A percentile compares a stretch with the other conserved stretches of the same genome.
phyloP scores from a whole-genome alignment of 2,329 filamentous ascomycete genomes.

The Fusarium algeriense region DNA sequence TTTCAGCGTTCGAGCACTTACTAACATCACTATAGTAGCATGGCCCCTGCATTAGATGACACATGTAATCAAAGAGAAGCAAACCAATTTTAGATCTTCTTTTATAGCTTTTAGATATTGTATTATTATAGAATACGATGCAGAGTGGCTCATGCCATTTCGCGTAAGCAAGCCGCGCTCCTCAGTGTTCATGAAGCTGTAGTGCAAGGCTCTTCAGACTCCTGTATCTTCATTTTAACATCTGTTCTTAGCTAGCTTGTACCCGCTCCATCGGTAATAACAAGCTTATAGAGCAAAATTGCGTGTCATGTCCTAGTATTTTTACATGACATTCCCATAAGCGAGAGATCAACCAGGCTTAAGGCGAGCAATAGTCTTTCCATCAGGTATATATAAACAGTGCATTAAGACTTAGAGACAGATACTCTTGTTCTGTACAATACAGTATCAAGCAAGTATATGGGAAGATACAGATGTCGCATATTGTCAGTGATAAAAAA shows the following conservation, averaged over 20 bases:
- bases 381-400: too few relatives aligned
- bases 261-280: not conserved
- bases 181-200: too few relatives aligned
- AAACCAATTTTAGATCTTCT: not conserved
- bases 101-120: not conserved
- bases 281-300: not conserved
- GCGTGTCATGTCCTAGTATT: rapidly evolving
- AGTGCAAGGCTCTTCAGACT: not conserved
- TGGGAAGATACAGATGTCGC: too few relatives aligned
- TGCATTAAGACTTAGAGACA: too few relatives aligned
- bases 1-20: not conserved
- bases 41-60: not conserved
- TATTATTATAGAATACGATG: not conserved
- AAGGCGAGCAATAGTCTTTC: too few relatives aligned
- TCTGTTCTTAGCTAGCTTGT: too few relatives aligned
- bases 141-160: not conserved
- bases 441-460: too few relatives aligned
- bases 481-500: too few relatives aligned
- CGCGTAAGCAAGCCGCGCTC: not conserved
- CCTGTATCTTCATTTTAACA: not conserved
- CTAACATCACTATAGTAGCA: not conserved
- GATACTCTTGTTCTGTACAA: too few relatives aligned
- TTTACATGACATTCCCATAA: not conserved
- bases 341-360: not conserved
- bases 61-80: not conserved